Evolutionary conservation across 768 basidiomycete species (phyloP).

Genomic region (Mrakia blollopis): DNA sequence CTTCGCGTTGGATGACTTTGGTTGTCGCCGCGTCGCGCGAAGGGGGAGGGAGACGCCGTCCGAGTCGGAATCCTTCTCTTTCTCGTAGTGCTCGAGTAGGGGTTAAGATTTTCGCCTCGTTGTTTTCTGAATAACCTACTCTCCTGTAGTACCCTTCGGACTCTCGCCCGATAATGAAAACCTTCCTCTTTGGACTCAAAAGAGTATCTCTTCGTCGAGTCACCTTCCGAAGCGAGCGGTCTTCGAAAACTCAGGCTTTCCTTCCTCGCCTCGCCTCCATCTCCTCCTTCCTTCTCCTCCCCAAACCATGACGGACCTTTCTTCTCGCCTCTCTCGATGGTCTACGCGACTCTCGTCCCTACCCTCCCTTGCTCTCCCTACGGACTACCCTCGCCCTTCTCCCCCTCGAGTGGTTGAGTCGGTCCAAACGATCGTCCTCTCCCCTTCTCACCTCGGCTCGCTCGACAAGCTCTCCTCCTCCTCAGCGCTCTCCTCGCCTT

Average conservation of each 20-base stretch:
- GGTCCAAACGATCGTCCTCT: slow-evolving; percentile 54
- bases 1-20: too few relatives aligned
- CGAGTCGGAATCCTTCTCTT: too few relatives aligned
- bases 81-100: too few relatives aligned
- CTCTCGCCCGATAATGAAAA: too few relatives aligned
- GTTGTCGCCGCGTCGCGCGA: too few relatives aligned
- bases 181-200: too few relatives aligned
- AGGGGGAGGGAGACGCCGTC: too few relatives aligned
- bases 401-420: slow-evolving; percentile 78
- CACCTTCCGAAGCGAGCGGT: background rate
- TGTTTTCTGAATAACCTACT: too few relatives aligned
- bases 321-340: slow-evolving; percentile 44
- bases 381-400: slow-evolving; percentile 85
- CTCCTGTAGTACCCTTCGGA: too few relatives aligned
- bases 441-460: slow-evolving; percentile 29
- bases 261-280: background rate
- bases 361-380: slow-evolving; percentile 85
- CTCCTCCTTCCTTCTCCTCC: background rate
- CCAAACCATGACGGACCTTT: slow-evolving; percentile 13
- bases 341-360: slow-evolving; percentile 61
- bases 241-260: background rate
- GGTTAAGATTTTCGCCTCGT: too few relatives aligned
- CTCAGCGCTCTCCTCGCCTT: slow-evolving; percentile 34
- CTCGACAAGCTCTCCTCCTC: slow-evolving; percentile 36
- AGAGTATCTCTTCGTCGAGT: background rate